phyloP scores from a whole-genome alignment of 352 stramenopile genomes.

The Phytophthora pseudosyringae region DNA sequence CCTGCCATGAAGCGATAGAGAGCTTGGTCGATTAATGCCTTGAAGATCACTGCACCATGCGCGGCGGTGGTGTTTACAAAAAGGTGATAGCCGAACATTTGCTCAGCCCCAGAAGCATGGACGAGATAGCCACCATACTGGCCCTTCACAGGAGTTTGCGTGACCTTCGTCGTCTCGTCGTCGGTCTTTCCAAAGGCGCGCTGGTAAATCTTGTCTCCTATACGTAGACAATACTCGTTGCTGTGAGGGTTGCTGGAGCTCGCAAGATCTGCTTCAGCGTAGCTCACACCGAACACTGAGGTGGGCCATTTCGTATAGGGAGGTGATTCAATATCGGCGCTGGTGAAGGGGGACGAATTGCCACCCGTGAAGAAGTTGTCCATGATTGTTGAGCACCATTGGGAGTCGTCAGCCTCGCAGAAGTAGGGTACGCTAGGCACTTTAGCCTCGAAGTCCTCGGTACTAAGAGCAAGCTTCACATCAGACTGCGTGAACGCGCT shows the following conservation, averaged over 20 bases:
- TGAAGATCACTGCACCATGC: constrained; percentile 59
- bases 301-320: constrained; percentile 39
- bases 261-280: constrained; percentile 31
- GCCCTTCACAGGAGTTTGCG: constrained; percentile 38
- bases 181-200: constrained; percentile 44
- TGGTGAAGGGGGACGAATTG: constrained; percentile 32
- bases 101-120: constrained; percentile 31
- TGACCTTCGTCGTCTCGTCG: constrained; percentile 80
- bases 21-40: constrained; percentile 58
- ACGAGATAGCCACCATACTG: constrained; percentile 54
- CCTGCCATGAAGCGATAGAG: constrained; percentile 62
- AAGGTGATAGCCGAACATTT: constrained; percentile 57
- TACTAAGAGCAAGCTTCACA: constrained; percentile 50
- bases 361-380: constrained; percentile 41
- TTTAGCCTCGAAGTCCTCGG: constrained; percentile 37
- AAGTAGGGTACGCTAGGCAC: constrained; percentile 48
- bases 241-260: constrained; percentile 28
- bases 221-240: constrained; percentile 44
- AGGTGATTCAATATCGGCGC: constrained; percentile 38
- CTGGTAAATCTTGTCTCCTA: constrained; percentile 44
- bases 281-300: constrained; percentile 45
- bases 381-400: constrained; percentile 61
- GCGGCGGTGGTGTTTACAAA: constrained; percentile 58
- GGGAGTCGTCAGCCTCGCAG: constrained; percentile 48
- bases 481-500: constrained; percentile 56